Evolutionary conservation across 768 basidiomycete species (phyloP).

Genomic region (Termitomyces sp.): DNA sequence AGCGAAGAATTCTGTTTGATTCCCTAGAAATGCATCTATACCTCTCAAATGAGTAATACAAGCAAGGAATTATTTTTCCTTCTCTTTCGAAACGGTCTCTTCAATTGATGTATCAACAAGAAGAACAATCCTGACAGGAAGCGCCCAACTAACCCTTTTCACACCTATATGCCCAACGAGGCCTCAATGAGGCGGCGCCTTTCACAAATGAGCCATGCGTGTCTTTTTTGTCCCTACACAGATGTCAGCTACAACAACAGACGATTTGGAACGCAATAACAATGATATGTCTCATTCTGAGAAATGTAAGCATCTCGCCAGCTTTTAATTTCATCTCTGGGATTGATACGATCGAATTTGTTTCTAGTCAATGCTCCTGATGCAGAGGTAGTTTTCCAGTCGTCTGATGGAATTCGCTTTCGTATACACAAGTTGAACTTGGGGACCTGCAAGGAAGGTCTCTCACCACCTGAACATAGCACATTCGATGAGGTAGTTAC

Average conservation of each 20-base stretch:
- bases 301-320: background rate
- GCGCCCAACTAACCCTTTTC: background rate
- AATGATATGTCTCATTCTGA: background rate
- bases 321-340: no score
- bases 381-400: slow-evolving; percentile 7
- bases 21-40: no score
- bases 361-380: slow-evolving; percentile 1
- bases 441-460: background rate
- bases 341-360: background rate
- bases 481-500: slow-evolving; percentile 11
- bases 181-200: background rate
- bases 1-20: no score
- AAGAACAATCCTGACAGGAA: background rate
- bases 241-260: background rate
- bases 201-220: no score
- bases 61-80: no score
- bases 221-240: background rate
- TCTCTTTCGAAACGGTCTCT: background rate
- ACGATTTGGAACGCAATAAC: background rate
- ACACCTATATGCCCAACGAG: background rate
- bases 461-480: slow-evolving; percentile 4
- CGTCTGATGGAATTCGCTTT: slow-evolving; percentile 5
- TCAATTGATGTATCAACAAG: no score
- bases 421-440: slow-evolving; percentile 7
- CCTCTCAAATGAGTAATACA: background rate